Evolutionary conservation across 2,329 filamentous ascomycete species (phyloP).

Genomic region (Botrytis byssoidea): DNA sequence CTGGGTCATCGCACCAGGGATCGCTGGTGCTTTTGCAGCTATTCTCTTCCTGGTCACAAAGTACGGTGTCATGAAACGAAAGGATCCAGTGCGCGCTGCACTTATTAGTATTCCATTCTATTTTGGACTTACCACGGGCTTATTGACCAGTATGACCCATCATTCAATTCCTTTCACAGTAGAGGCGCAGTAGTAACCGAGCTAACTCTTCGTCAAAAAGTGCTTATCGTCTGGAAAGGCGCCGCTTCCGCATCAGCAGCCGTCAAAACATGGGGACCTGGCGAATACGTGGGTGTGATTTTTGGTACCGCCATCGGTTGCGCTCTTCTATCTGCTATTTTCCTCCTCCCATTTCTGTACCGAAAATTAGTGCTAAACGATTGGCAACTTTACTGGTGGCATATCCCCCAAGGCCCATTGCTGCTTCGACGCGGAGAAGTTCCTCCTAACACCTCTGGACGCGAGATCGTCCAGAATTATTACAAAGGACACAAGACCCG

Average conservation of each 20-base stretch:
- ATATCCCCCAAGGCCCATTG: constrained; percentile 40
- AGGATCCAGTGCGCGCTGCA: constrained; percentile 69
- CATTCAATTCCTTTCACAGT: constrained; percentile 32
- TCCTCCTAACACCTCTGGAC: neutral
- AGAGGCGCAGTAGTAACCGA: constrained; percentile 24
- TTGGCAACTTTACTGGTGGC: constrained; percentile 37
- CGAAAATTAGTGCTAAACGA: constrained; percentile 38
- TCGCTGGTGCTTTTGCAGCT: constrained; percentile 63
- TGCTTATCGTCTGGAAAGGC: constrained; percentile 7
- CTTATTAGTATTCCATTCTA: constrained; percentile 72
- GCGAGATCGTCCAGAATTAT: neutral
- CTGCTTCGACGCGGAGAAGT: constrained; percentile 26
- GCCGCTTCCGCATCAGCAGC: constrained; percentile 8
- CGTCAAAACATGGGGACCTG: constrained; percentile 39
- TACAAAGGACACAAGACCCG: neutral
- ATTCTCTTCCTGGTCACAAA: constrained; percentile 74
- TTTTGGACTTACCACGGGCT: constrained; percentile 45
- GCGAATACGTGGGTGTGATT: constrained; percentile 37
- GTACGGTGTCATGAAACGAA: constrained; percentile 66
- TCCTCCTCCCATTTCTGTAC: constrained; percentile 42
- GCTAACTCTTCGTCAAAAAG: constrained; percentile 22
- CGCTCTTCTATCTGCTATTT: constrained; percentile 33
- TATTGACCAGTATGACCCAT: constrained; percentile 24
- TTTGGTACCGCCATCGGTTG: constrained; percentile 31
- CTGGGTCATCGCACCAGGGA: constrained; percentile 67